Conservation (phyloP, 2,329 filamentous ascomycete species). For the Leptographium lundbergii region DNA sequence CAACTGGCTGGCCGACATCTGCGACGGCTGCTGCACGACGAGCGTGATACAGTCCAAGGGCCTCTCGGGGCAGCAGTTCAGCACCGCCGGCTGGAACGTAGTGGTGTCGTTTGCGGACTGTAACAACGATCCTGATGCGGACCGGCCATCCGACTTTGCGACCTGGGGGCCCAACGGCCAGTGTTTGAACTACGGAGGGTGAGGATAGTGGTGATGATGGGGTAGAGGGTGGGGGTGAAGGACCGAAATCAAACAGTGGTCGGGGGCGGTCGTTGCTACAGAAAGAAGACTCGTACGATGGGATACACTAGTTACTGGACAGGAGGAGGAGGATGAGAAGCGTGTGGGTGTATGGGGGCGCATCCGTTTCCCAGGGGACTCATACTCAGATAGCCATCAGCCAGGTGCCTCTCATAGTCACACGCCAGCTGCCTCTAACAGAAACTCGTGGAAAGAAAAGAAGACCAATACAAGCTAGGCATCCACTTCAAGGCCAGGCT, state of each 20-base stretch:
- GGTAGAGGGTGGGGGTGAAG: too few species aligned
- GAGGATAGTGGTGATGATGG: background rate
- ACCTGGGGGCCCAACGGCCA: constrained; percentile 1
- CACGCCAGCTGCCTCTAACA: too few species aligned
- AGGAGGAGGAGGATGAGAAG: background rate
- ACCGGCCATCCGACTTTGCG: constrained; percentile 1
- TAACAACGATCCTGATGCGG: background rate
- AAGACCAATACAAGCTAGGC: too few species aligned
- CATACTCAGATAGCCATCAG: background rate
- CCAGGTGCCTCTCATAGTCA: background rate
- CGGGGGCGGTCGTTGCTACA: too few species aligned
- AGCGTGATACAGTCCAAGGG: background rate
- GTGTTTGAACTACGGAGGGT: background rate
- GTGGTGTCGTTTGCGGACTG: constrained; percentile 6
- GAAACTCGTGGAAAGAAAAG: too few species aligned
- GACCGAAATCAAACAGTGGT: background rate
- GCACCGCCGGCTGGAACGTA: constrained; percentile 4
- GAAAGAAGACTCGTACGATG: too few species aligned
- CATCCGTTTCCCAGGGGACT: background rate
- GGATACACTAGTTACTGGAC: too few species aligned
- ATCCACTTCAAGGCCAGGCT: too few species aligned
- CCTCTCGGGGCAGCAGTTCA: constrained; percentile 7
- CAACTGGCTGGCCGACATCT: background rate
- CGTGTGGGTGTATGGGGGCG: background rate
- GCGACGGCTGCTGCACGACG: constrained; percentile 4